Conservation (phyloP, 345 rosid genomes). For the Citrus australasica region DNA sequence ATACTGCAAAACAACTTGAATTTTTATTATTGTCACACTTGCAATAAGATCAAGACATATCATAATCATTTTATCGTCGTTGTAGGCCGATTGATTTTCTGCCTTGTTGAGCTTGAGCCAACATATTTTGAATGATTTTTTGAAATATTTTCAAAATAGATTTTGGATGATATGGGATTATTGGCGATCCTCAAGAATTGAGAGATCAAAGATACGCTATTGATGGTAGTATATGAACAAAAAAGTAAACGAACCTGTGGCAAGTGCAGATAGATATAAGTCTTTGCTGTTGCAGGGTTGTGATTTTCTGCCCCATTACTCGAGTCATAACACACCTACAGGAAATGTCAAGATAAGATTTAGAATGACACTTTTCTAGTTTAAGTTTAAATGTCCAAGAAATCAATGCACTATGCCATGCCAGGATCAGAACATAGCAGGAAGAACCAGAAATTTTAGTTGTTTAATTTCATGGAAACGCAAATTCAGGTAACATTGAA, state of each 20-base stretch:
- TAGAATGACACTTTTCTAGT: neutral
- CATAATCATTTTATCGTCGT: neutral
- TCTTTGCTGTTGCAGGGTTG: conserved; percentile 67
- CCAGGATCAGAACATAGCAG: no score
- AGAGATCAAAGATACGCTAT: neutral
- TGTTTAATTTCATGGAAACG: neutral
- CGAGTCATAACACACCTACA: conserved; percentile 93
- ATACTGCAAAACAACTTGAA: neutral
- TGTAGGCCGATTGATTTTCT: neutral
- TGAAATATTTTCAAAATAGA: neutral
- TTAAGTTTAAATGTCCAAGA: neutral
- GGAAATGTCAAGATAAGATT: conserved; percentile 3
- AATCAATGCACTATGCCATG: neutral
- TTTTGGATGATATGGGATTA: neutral
- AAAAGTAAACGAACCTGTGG: conserved; percentile 42
- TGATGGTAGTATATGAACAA: neutral
- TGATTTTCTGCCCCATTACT: conserved; percentile 86
- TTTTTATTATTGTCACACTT: neutral
- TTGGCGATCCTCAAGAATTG: neutral
- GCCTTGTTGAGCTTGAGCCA: neutral
- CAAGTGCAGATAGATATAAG: conserved; percentile 54
- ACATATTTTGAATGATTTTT: neutral
- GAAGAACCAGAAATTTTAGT: neutral
- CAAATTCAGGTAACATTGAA: neutral
- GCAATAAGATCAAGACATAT: neutral